Evolutionary conservation across 2,329 filamentous ascomycete genomes (phyloP).

Genomic region (Huntiella bhutanensis): DNA sequence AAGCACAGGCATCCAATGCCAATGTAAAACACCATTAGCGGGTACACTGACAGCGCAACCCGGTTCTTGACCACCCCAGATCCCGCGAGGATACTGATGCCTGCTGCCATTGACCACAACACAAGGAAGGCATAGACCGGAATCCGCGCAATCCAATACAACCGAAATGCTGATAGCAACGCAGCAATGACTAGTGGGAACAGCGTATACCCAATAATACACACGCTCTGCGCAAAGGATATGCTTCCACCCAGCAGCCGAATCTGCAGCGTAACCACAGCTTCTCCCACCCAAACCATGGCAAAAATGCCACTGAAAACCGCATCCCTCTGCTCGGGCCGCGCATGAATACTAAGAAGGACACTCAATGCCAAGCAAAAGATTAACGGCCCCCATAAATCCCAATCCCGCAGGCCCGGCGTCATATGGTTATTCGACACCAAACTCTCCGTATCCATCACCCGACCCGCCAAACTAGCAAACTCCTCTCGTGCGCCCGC

Average conservation of each 20-base stretch:
- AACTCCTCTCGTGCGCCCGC: slow-evolving; percentile 43
- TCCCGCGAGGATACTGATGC: slow-evolving; percentile 86
- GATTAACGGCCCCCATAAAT: slow-evolving; percentile 90
- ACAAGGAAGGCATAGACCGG: slow-evolving; percentile 81
- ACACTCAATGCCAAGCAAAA: slow-evolving; percentile 82
- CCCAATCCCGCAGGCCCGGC: slow-evolving; percentile 85
- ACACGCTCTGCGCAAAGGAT: slow-evolving; percentile 93
- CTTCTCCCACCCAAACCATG: slow-evolving; percentile 91
- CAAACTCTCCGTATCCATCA: slow-evolving; percentile 43
- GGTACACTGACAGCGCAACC: slow-evolving; percentile 84
- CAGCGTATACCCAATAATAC: slow-evolving; percentile 94
- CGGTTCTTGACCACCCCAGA: slow-evolving; percentile 92
- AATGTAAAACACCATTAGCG: slow-evolving; percentile 86
- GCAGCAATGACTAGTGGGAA: slow-evolving; percentile 92
- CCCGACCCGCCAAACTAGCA: slow-evolving; percentile 38
- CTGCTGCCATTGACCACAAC: slow-evolving; percentile 83
- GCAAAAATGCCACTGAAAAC: slow-evolving; percentile 96
- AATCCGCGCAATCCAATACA: slow-evolving; percentile 66
- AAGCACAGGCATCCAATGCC: slow-evolving; percentile 89
- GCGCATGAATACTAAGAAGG: slow-evolving; percentile 67
- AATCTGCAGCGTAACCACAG: slow-evolving; percentile 93
- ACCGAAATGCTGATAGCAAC: slow-evolving; percentile 62
- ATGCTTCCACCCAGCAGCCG: slow-evolving; percentile 92
- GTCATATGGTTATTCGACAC: slow-evolving; percentile 55
- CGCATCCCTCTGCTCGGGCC: slow-evolving; percentile 60